A percentile compares a stretch with the other conserved stretches of the same genome.
These are phyloP conservation scores for Beauveria medogensis DNA, from an alignment of 2,329 filamentous ascomycete species.

Conservation along the genomic window DNA sequence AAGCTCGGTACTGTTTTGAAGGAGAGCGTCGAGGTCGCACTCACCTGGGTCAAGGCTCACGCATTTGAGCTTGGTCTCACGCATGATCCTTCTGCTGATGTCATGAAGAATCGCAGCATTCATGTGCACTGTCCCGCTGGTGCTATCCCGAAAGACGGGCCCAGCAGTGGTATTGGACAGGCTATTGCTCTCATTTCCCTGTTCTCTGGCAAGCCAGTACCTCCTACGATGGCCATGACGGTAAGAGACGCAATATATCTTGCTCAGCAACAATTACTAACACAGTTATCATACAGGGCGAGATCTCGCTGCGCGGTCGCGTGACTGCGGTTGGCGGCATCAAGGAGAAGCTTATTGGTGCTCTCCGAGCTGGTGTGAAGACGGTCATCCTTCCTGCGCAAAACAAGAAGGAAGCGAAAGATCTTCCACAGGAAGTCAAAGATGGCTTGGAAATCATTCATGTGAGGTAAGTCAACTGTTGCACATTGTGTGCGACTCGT, in stretches of 20 bases:
- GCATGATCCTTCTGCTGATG: slow-evolving; percentile 72
- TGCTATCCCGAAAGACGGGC: slow-evolving; percentile 89
- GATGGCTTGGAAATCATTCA: slow-evolving; percentile 81
- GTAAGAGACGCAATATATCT: slow-evolving; percentile 33
- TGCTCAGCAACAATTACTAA: slow-evolving; percentile 17
- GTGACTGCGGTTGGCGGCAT: slow-evolving; percentile 95
- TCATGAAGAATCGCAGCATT: slow-evolving; percentile 90
- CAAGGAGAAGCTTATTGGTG: slow-evolving; percentile 97
- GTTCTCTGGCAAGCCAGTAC: slow-evolving; percentile 77
- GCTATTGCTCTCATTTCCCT: slow-evolving; percentile 88
- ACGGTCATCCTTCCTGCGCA: slow-evolving; percentile 80
- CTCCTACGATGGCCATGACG: slow-evolving; percentile 93
- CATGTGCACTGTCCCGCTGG: slow-evolving; percentile 95
- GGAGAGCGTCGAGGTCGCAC: slow-evolving; percentile 90
- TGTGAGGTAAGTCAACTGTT: slow-evolving; percentile 57
- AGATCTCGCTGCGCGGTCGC: slow-evolving; percentile 73
- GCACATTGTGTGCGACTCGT: neutral
- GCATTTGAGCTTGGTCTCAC: slow-evolving; percentile 85
- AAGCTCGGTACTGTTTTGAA: slow-evolving; percentile 96
- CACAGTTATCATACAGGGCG: slow-evolving; percentile 38
- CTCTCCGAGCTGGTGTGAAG: slow-evolving; percentile 86
- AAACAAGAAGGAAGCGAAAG: slow-evolving; percentile 87
- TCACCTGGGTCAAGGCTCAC: slow-evolving; percentile 96
- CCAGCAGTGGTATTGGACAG: slow-evolving; percentile 83
- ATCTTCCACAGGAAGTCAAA: slow-evolving; percentile 83